Evolutionary conservation across 208 protist genomes (phyloP).

Genomic region (Leishmania guyanensis): DNA sequence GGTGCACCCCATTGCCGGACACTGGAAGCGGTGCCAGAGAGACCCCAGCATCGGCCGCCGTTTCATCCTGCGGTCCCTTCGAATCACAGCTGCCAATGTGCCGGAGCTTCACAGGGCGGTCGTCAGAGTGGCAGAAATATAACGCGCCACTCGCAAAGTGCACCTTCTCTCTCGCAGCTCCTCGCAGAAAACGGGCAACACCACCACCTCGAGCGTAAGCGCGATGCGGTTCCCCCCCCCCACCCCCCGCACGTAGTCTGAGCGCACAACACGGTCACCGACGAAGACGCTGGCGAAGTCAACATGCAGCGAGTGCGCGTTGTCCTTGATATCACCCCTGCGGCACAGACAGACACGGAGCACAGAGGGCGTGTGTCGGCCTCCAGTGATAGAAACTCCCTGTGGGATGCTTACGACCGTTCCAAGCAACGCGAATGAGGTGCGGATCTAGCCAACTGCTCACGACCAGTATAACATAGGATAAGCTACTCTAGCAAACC

Average conservation of each 20-base stretch:
- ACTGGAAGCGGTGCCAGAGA: background rate
- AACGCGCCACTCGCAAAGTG: constrained; percentile 67
- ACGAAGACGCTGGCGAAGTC: constrained; percentile 90
- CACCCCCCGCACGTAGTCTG: constrained; percentile 85
- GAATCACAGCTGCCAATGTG: constrained; percentile 25
- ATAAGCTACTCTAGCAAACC: constrained; percentile 68
- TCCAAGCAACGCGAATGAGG: constrained; percentile 33
- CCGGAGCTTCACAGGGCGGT: constrained; percentile 74
- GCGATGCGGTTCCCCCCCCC: constrained; percentile 92
- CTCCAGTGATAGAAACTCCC: constrained; percentile 46
- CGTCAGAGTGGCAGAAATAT: constrained; percentile 58
- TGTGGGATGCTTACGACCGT: constrained; percentile 29
- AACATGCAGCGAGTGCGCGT: constrained; percentile 52
- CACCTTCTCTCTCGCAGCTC: constrained; percentile 56
- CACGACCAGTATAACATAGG: constrained; percentile 21
- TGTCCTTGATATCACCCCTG: constrained; percentile 68
- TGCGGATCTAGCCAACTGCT: constrained; percentile 7
- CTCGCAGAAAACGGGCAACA: constrained; percentile 75
- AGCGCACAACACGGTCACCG: constrained; percentile 82
- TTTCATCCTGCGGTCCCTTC: constrained; percentile 5
- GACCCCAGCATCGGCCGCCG: background rate
- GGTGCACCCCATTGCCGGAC: background rate
- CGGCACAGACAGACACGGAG: constrained; percentile 23
- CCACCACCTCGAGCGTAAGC: constrained; percentile 75
- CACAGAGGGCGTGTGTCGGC: constrained; percentile 32